Evolutionary conservation across 495 filamentous ascomycete species (phyloP).

Genomic region (Bathelium albidoporum): DNA sequence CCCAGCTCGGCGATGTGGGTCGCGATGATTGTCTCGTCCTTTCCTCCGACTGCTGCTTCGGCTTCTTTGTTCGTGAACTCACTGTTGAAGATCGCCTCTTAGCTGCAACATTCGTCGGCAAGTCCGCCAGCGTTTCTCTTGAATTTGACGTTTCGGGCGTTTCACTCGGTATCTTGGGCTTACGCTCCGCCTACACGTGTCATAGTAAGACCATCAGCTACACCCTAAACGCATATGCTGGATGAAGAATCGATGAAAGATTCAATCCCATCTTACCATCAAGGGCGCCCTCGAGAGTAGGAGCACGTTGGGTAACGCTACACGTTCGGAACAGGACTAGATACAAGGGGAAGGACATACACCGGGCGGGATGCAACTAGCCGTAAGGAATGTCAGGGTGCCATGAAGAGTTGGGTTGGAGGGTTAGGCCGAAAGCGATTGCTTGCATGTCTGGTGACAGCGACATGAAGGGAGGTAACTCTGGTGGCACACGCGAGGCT

Average conservation of each 20-base stretch:
- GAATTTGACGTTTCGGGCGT: background rate
- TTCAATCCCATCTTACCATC: background rate
- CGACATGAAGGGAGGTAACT: background rate
- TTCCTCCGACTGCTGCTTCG: background rate
- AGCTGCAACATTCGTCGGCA: background rate
- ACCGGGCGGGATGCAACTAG: background rate
- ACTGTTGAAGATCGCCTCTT: background rate
- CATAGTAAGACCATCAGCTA: background rate
- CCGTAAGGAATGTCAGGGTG: slow-evolving; percentile 5
- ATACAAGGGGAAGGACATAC: background rate
- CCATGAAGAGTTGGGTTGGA: background rate
- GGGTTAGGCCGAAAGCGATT: slow-evolving; percentile 4
- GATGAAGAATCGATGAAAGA: background rate
- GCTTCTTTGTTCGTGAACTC: background rate
- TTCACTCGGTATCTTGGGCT: background rate
- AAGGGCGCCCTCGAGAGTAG: background rate
- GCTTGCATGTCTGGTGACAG: slow-evolving; percentile 3
- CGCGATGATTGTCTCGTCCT: background rate
- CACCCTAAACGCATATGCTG: background rate
- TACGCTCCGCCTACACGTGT: background rate
- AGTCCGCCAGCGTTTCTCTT: background rate
- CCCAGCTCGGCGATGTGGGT: slow-evolving; percentile 11
- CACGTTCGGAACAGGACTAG: background rate
- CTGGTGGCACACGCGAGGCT: background rate
- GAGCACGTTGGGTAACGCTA: background rate